Base-by-base conservation (phyloP, 768 basidiomycete genomes). In the Mycena vulgaris region DNA sequence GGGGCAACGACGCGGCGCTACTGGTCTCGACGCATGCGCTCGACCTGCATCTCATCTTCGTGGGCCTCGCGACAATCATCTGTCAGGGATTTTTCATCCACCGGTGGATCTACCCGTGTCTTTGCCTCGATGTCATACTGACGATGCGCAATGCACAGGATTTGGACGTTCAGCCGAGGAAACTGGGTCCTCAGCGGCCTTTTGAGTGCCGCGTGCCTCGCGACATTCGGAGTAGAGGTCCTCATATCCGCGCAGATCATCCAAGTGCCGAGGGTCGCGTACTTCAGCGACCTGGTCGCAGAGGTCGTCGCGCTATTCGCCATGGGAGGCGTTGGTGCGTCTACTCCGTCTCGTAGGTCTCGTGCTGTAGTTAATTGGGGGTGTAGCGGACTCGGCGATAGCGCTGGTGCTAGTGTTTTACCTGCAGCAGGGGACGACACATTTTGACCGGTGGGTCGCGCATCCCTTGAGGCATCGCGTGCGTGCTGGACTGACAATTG, bases 1-100 rank as follows among this genome's bases (percentile, higher is more conserved):
- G 60, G 49, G 73, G 73, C 31, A 53, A 68, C 47, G 23, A 23
- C 5, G n/a, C 57, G 2, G 67, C 66, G 13, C 55, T 72, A 0
- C 39, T 52, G 25, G 7, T 59, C 19, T 25, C 71, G 2, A 72
- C 67, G 3, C 21, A 11, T 3, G 47, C 25, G 16, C 52, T 64
- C 10, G 66, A 72, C n/a, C 33, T 72, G 28, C 71, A 72, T 27
- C 45, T 72, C 37, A 49, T 66, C 8, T 63, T 73, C 33, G 63
- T 73, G 5, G 72, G 68, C 13, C 10, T 55, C 10, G 40, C 72
- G 6, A 49, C 68, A 0, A 28, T 70, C 13, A n/a, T 66, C 5
- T 73, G 72, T 27, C 68, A 69, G 31, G 72, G 6, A 14, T 69
- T 69, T 37, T 73, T 73, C 58, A 33, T 73, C 21, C 42, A 72